Conservation (phyloP, 2,329 filamentous ascomycete genomes). For the Pseudofabraea citricarpa region DNA sequence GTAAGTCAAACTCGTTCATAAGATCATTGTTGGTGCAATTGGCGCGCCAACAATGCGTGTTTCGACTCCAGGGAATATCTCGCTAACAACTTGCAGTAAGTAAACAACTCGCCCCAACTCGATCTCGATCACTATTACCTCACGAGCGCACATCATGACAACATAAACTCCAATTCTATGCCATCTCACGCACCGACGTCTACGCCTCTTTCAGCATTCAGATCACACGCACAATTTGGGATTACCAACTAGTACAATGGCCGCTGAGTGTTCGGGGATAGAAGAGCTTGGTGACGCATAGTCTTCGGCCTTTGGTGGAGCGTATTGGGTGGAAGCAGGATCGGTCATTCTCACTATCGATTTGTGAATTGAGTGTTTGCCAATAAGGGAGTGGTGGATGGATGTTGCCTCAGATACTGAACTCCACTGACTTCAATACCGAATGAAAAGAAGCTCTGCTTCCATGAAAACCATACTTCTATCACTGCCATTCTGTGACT, state of each 20-base stretch:
- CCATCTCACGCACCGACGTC: constrained; percentile 31
- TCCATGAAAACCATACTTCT: constrained; percentile 9
- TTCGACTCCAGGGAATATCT: constrained; percentile 1
- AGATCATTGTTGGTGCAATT: too few relatives aligned
- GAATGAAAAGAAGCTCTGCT: constrained; percentile 26
- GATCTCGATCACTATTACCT: constrained; percentile 34
- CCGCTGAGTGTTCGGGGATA: constrained; percentile 28
- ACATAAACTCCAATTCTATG: constrained; percentile 25
- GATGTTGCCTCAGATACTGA: constrained; percentile 29
- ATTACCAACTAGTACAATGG: constrained; percentile 24
- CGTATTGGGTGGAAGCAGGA: constrained; percentile 25
- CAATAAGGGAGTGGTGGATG: constrained; percentile 22
- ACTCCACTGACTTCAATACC: constrained; percentile 24
- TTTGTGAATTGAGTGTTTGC: constrained; percentile 28
- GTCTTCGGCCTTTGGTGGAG: constrained; percentile 29
- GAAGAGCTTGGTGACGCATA: constrained; percentile 29
- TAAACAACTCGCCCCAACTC: constrained; percentile 37
- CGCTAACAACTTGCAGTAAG: constrained; percentile 30
- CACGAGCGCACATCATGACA: constrained; percentile 31
- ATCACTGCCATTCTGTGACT: not conserved
- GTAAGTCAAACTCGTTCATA: constrained; percentile 53
- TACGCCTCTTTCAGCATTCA: constrained; percentile 29
- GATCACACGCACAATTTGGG: constrained; percentile 21
- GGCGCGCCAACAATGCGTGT: not conserved
- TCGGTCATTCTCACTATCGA: constrained; percentile 27